Base-by-base conservation (phyloP, 257 asterid genomes). In the Echium plantagineum region DNA sequence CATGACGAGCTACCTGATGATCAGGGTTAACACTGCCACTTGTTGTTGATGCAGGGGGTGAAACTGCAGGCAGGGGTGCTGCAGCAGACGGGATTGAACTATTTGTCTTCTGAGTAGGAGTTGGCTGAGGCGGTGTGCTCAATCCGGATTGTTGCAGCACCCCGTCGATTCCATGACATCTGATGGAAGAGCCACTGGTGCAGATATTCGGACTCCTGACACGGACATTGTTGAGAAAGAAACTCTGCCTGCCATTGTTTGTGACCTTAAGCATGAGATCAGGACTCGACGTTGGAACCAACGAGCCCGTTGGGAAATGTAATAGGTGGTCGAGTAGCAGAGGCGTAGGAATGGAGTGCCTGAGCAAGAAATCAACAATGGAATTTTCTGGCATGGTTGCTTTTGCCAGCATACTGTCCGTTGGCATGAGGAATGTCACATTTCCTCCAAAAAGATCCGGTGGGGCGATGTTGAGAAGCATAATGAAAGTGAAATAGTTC, bases 161-260 rank as follows among this genome's bases (percentile, higher is more conserved):
- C n/a, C 79, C 88, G 51, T 90, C 94, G 26, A 90, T 68, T 19
- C 97, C 97, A 48, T 82, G 97, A 3, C 97, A 89, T 71, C 95
- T 73, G 15, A 86, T 73, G 3, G 84, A 76, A 12, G 67, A 54
- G 20, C 79, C 84, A 9, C 21, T 55, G 10, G 84, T 78, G 21
- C 97, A 86, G 18, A 90, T 77, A 64, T 90, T 75, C 9, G 90
- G 94, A 59, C 94, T 82, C 30, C 21, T 58, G 64, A 86, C 69
- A 21, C 83, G 53, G 10, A 76, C 91, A 51, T 84, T 82, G 71
- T 77, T 81, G 31, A 86, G 95, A 64, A 70, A 84, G 73, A 86
- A 75, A 19, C 46, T 68, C 31, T 74, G 61, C 38, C 85, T 28
- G 5, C 94, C 89, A 0, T 69, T 58, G 21, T 83, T 85, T 4